Conservation (phyloP, 345 rosid species). For the Salix viminalis region DNA sequence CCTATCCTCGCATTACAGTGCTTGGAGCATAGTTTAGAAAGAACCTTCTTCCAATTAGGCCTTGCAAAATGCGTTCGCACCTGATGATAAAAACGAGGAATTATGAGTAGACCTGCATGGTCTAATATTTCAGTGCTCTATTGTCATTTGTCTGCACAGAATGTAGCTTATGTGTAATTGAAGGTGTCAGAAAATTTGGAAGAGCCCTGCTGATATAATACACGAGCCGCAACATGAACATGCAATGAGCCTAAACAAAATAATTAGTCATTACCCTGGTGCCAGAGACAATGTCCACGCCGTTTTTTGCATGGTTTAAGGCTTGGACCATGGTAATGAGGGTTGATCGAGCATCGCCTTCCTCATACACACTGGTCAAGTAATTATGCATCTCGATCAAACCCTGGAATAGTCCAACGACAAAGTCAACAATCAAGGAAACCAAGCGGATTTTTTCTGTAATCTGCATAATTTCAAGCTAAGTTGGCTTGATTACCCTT, state of each 20-base stretch:
- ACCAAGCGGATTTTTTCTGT: background rate
- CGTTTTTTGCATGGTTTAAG: conserved; percentile 92
- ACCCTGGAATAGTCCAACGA: conserved; percentile 44
- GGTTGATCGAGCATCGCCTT: conserved; percentile 99
- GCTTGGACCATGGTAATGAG: conserved; percentile 99
- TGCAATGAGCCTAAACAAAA: background rate
- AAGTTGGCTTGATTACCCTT: conserved; percentile 46
- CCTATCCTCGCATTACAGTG: conserved; percentile 89
- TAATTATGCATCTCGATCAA: conserved; percentile 99
- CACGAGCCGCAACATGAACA: background rate
- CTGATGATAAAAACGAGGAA: conserved; percentile 29
- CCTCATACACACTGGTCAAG: conserved; percentile 96
- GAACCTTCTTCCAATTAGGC: conserved; percentile 93
- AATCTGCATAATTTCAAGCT: background rate
- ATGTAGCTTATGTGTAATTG: background rate
- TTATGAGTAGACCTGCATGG: background rate
- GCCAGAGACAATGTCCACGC: conserved; percentile 95
- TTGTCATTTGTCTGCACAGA: background rate
- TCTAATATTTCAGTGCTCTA: background rate
- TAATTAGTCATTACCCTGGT: conserved; percentile 51
- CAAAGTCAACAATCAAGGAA: conserved; percentile 4
- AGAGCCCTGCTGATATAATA: background rate
- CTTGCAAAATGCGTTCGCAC: conserved; percentile 95
- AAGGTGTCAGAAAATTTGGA: background rate
- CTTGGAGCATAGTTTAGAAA: conserved; percentile 79